Percentiles rank a stretch among this genome's conserved stretches.
Conservation (phyloP, 2,329 filamentous ascomycete genomes). For the Hypoxylon sp. region DNA sequence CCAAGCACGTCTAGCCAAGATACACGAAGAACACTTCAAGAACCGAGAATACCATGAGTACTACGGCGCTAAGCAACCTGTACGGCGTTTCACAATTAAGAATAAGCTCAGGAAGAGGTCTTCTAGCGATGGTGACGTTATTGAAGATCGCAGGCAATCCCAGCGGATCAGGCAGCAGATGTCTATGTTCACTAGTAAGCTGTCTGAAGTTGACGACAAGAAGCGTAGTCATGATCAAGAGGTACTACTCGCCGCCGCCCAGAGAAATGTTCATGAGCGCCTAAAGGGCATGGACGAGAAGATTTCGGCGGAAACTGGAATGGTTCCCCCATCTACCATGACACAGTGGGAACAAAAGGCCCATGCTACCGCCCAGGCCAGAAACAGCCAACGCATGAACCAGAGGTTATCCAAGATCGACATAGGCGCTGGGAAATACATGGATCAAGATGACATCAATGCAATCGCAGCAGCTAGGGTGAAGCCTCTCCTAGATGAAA, state of each 20-base stretch:
- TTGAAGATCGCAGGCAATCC: conserved; percentile 73
- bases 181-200: conserved; percentile 74
- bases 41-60: conserved; percentile 75
- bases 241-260: conserved; percentile 77
- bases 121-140: conserved; percentile 70
- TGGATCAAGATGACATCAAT: conserved; percentile 81
- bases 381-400: conserved; percentile 67
- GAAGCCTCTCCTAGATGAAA: conserved; percentile 85
- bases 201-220: conserved; percentile 74
- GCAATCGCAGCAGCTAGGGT: conserved; percentile 79
- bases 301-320: conserved; percentile 79
- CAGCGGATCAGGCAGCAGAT: conserved; percentile 80
- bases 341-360: conserved; percentile 84
- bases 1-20: conserved; percentile 80
- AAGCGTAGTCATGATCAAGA: conserved; percentile 81
- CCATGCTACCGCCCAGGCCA: conserved; percentile 71
- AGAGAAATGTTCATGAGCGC: conserved; percentile 82
- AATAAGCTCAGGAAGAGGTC: conserved; percentile 69
- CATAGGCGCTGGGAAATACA: conserved; percentile 81
- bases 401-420: conserved; percentile 66
- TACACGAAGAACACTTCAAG: conserved; percentile 74
- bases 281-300: conserved; percentile 84
- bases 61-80: conserved; percentile 64
- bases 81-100: conserved; percentile 59
- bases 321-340: conserved; percentile 71